Conservation (phyloP, 1,139 yeast species). For the Spencermartinsiella ligniputridi region DNA sequence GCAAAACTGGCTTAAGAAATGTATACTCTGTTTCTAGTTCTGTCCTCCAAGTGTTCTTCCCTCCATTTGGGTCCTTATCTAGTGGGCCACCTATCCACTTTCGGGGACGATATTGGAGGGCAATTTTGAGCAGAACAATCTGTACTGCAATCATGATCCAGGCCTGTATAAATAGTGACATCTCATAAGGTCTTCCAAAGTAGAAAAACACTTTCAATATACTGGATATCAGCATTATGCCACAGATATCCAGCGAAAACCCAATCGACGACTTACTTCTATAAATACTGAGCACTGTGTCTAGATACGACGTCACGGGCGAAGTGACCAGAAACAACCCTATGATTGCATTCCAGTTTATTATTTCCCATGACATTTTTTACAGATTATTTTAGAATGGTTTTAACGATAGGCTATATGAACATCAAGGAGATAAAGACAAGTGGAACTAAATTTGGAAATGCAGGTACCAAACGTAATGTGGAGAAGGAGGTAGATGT, state of each 20-base stretch:
- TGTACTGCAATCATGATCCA: constrained; percentile 76
- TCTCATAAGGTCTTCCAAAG: constrained; percentile 73
- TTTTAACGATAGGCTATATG: no score
- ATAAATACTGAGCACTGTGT: constrained; percentile 69
- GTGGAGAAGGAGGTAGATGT: neutral
- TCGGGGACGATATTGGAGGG: constrained; percentile 54
- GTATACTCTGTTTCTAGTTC: neutral
- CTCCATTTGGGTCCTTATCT: constrained; percentile 9
- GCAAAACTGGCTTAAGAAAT: constrained; percentile 1
- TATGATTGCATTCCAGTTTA: neutral
- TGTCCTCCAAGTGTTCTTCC: neutral
- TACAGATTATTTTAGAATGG: no score
- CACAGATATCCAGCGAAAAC: constrained; percentile 83
- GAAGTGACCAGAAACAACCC: constrained; percentile 43
- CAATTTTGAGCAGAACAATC: constrained; percentile 53
- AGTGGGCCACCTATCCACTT: constrained; percentile 18
- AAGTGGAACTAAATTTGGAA: neutral
- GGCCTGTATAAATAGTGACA: constrained; percentile 69
- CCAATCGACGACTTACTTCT: constrained; percentile 65
- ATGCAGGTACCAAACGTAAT: neutral
- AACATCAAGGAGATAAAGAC: no score
- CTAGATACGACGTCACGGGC: constrained; percentile 81
- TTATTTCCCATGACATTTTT: neutral
- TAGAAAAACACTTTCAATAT: constrained; percentile 71
- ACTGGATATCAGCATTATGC: constrained; percentile 80